Evolutionary conservation across 176 grass and related monocot species (phyloP), one percentile per base, ranked within the genome.

Genomic region (Oryza brachyantha): DNA sequence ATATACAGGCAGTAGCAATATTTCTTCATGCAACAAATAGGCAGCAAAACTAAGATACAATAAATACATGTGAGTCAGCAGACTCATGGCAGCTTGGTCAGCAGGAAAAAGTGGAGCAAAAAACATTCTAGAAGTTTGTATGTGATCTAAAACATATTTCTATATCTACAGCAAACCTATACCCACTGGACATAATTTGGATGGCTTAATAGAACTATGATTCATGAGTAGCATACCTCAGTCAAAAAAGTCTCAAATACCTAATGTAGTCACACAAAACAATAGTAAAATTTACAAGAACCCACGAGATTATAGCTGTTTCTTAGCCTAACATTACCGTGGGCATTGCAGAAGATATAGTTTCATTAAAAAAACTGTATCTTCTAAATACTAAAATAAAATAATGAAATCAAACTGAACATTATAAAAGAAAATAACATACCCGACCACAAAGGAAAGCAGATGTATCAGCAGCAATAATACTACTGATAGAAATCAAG

Each of bases 381-480:
- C 40, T 61, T 50, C 45, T 69, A 6, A 3, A 45, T 21, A 54
- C 5, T 50, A 29, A 65, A 17, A 29, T 39, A 29, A 63, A 85
- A 73, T 29, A n/a, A n/a, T n/a, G 7, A 71, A 40, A 41, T 55
- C n/a, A 31, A 72, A 48, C 34, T 36, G 1, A 72, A 66, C 7
- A 75, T 10, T 13, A 45, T 22, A 74, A 45, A 70, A 80, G 68
- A 79, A 48, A 64, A 83, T 61, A 84, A 57, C 10, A 40, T 91
- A 99, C 96, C 92, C 88, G 89, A 87, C 96, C 96, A 73, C 96
- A 93, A 75, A 93, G 74, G 73, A 99, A 99, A 68, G 92, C 96
- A 79, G 89, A 93, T 78, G 90, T 93, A 83, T 99, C 96, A 19
- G 96, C 96, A 57, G 96, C 92, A 73, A 99, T 99, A 55, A 99